Percentiles rank a stretch among this genome's conserved stretches.
phyloP scores from a whole-genome alignment of 1,284 basidiomycete genomes.

The Papiliotrema fonsecae region DNA sequence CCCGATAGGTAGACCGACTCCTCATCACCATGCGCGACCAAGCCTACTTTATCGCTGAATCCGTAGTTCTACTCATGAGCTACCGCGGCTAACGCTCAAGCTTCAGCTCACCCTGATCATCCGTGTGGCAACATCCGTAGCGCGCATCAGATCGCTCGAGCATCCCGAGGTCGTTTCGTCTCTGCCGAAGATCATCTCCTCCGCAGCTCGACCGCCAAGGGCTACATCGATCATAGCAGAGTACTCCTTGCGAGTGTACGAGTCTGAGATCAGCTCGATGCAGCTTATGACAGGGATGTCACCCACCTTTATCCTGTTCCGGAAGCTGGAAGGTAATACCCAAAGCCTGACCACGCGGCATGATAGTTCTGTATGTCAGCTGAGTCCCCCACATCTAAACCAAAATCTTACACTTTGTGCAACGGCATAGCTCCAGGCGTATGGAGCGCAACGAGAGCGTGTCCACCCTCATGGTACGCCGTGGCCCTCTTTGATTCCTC shows the following conservation, averaged over 20 bases:
- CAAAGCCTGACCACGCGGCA: conserved; percentile 86
- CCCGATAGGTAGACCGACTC: conserved; percentile 65
- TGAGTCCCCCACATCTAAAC: neutral
- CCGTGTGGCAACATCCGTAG: conserved; percentile 70
- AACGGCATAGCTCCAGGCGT: conserved; percentile 90
- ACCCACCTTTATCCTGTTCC: conserved; percentile 61
- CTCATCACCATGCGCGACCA: conserved; percentile 67
- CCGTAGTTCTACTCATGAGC: conserved; percentile 57
- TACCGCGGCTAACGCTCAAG: neutral
- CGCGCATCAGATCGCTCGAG: conserved; percentile 73
- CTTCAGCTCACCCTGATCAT: conserved; percentile 74
- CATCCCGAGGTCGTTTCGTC: conserved; percentile 89
- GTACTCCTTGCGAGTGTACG: conserved; percentile 43
- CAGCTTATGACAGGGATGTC: too few relatives aligned
- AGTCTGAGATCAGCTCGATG: conserved; percentile 27
- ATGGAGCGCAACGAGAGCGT: conserved; percentile 83
- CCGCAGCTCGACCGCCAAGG: conserved; percentile 88
- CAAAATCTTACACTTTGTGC: conserved; percentile 66
- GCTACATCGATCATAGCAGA: conserved; percentile 70
- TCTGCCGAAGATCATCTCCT: conserved; percentile 82
- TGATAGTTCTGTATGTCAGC: conserved; percentile 59
- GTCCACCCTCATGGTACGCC: conserved; percentile 94
- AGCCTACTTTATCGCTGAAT: conserved; percentile 77
- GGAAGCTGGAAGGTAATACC: conserved; percentile 84
- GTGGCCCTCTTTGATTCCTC: conserved; percentile 79